These are phyloP conservation scores for Takashimella koratensis DNA, from an alignment of 1,284 basidiomycete species.

Conservation along the genomic window DNA sequence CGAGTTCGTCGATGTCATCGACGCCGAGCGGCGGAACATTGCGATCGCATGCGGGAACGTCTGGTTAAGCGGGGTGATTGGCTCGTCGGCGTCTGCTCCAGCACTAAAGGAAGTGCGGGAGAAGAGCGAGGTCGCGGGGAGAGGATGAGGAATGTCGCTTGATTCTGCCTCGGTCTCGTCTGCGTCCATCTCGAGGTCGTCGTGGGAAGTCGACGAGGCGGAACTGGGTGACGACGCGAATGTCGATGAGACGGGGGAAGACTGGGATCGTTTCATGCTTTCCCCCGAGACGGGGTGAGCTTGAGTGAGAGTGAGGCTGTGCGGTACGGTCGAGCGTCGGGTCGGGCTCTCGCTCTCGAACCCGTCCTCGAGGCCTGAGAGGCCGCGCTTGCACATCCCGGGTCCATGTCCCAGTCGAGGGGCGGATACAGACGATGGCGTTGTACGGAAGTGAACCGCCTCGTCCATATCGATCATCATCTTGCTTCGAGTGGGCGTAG, in stretches of 20 bases:
- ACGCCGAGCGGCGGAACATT: slow-evolving; percentile 7
- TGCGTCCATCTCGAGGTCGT: background rate
- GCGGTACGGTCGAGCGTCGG: background rate
- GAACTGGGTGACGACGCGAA: background rate
- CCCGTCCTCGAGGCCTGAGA: background rate
- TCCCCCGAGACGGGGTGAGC: background rate
- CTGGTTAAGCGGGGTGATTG: slow-evolving; percentile 22
- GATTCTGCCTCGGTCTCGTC: background rate
- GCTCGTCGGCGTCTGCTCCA: slow-evolving; percentile 6
- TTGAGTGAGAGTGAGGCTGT: no score
- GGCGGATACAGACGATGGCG: background rate
- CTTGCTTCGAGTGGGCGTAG: background rate
- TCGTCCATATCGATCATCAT: background rate
- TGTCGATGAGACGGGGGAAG: background rate
- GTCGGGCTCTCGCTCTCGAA: background rate
- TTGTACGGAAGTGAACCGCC: no score
- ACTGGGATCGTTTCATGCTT: background rate
- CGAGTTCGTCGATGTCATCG: background rate
- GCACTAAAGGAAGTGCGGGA: background rate
- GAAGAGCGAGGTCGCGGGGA: background rate
- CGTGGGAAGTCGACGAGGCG: background rate
- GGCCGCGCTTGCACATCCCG: background rate
- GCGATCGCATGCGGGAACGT: slow-evolving; percentile 10
- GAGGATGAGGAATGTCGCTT: background rate
- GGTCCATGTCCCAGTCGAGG: background rate